Percentiles rank a stretch among this genome's conserved stretches.
Evolutionary conservation across 139 green algal genomes (phyloP).

Genomic region (Chara braunii): DNA sequence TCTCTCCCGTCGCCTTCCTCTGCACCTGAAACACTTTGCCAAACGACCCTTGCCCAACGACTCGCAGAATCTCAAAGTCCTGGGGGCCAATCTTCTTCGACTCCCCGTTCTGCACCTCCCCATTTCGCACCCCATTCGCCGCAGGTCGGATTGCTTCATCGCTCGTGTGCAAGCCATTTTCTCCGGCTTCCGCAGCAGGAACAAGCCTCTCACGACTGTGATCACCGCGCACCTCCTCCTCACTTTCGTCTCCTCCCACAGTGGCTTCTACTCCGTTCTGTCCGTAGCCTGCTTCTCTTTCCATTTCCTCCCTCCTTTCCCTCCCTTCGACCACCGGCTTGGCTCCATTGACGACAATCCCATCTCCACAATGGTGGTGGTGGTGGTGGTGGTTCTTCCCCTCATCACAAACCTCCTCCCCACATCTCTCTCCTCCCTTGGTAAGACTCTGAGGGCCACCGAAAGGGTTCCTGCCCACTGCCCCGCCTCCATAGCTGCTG

Average conservation of each 20-base stretch:
- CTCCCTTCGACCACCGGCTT: background rate
- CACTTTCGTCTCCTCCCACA: background rate
- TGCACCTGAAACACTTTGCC: conserved; percentile 68
- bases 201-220: conserved; percentile 5
- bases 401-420: background rate
- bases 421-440: background rate
- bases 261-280: background rate
- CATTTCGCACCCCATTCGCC: background rate
- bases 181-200: background rate
- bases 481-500: background rate
- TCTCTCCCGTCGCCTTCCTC: conserved; percentile 39
- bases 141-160: background rate
- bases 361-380: background rate
- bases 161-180: background rate
- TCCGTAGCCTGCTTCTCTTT: background rate
- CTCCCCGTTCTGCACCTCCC: background rate
- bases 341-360: background rate
- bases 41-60: conserved; percentile 93
- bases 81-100: conserved; percentile 22
- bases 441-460: too few relatives aligned
- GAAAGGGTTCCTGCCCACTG: background rate
- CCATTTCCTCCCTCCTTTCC: too few relatives aligned
- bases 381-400: background rate
- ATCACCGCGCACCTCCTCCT: background rate
- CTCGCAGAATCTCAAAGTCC: conserved; percentile 86